phyloP scores from a whole-genome alignment of 371 early-diverging fungal genomes.

The Mucor circinelloides region DNA sequence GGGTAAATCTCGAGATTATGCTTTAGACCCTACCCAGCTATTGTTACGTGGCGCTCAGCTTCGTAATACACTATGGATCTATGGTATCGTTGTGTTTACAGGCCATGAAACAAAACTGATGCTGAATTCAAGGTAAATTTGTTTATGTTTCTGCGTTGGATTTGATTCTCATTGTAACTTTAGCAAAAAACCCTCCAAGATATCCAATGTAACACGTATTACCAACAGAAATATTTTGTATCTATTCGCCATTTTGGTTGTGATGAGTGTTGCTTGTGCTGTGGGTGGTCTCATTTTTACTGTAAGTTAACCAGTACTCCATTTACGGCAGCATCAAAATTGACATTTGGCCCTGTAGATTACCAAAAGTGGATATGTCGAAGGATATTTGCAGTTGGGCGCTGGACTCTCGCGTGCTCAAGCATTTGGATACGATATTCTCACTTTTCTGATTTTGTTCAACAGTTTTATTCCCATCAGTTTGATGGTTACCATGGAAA shows the following conservation, averaged over 20 bases:
- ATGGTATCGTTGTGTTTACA: conserved; percentile 84
- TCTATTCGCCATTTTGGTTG: conserved; percentile 84
- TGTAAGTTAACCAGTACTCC: conserved; percentile 21
- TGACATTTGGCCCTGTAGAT: conserved; percentile 29
- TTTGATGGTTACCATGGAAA: conserved; percentile 92
- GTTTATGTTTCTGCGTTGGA: not conserved
- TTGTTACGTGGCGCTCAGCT: conserved; percentile 84
- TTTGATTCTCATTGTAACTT: not conserved
- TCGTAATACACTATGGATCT: conserved; percentile 86
- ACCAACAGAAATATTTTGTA: conserved; percentile 94
- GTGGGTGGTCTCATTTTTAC: conserved; percentile 69
- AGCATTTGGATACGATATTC: conserved; percentile 72
- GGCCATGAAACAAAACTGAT: conserved; percentile 92
- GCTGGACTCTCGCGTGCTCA: conserved; percentile 20
- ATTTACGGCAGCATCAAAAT: not conserved
- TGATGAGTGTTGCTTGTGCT: conserved; percentile 86
- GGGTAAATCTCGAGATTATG: conserved; percentile 58
- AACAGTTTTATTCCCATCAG: conserved; percentile 93
- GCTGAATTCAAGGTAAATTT: conserved; percentile 73
- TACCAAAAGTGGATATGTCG: conserved; percentile 27
- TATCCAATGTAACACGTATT: conserved; percentile 76
- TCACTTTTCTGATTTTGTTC: conserved; percentile 88
- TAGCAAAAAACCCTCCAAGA: conserved; percentile 55
- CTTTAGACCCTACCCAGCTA: conserved; percentile 83
- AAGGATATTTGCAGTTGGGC: conserved; percentile 43